phyloP scores from a whole-genome alignment of 805 yeast species.

The Tetrapisispora iriomotensis region DNA sequence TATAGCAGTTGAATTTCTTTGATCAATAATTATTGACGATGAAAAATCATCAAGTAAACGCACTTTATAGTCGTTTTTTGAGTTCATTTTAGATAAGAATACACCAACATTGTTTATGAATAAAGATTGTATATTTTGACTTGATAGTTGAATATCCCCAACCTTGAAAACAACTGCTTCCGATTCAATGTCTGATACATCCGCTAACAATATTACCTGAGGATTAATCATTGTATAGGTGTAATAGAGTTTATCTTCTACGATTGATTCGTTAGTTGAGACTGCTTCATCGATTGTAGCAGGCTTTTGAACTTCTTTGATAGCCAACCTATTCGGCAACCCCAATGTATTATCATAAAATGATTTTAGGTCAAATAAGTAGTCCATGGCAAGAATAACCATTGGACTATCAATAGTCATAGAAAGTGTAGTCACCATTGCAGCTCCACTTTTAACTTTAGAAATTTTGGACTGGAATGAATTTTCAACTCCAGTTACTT shows the following conservation, averaged over 20 bases:
- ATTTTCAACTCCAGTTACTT: slow-evolving; percentile 46
- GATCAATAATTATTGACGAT: slow-evolving; percentile 61
- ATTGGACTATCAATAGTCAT: slow-evolving; percentile 72
- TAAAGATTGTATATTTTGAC: slow-evolving; percentile 55
- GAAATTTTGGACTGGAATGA: slow-evolving; percentile 57
- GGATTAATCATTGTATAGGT: slow-evolving; percentile 66
- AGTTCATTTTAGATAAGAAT: slow-evolving; percentile 71
- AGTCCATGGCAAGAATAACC: slow-evolving; percentile 76
- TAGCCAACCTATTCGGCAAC: slow-evolving; percentile 4
- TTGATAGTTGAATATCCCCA: slow-evolving; percentile 63
- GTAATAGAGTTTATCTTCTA: slow-evolving; percentile 32
- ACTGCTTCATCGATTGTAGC: neutral
- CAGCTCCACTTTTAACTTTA: slow-evolving; percentile 33
- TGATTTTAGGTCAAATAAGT: slow-evolving; percentile 60
- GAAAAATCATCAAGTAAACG: slow-evolving; percentile 87
- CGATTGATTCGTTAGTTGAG: neutral
- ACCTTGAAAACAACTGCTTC: slow-evolving; percentile 88
- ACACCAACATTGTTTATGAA: slow-evolving; percentile 75
- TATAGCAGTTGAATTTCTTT: slow-evolving; percentile 51
- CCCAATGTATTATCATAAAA: slow-evolving; percentile 37
- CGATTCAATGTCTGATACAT: slow-evolving; percentile 55
- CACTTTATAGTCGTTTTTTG: slow-evolving; percentile 48
- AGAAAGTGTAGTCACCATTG: slow-evolving; percentile 40
- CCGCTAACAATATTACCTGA: slow-evolving; percentile 70
- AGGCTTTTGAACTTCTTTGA: neutral